A percentile compares a stretch with the other conserved stretches of the same genome.
Conservation (phyloP, 495 filamentous ascomycete species). For the Neurospora cerealis region DNA sequence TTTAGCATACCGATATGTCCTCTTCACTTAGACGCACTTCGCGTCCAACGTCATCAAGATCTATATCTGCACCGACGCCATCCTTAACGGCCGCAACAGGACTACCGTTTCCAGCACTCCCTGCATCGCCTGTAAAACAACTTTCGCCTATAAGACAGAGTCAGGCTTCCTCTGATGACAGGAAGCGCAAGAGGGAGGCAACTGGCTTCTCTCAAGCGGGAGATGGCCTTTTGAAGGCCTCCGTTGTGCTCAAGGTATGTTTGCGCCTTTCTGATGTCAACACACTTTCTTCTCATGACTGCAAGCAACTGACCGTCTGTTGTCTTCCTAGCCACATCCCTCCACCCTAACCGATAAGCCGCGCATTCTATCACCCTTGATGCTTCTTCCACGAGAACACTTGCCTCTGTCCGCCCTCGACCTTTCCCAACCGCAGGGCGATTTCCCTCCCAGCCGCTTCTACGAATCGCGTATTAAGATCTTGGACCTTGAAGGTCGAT, state of each 20-base stretch:
- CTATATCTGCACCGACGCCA: constrained; percentile 20
- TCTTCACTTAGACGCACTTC: constrained; percentile 15
- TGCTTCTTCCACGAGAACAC: constrained; percentile 49
- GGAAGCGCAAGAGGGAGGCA: constrained; percentile 21
- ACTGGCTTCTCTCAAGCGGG: constrained; percentile 16
- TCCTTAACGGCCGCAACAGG: constrained; percentile 18
- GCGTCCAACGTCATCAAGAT: constrained; percentile 21
- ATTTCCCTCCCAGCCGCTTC: constrained; percentile 40
- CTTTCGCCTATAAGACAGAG: background rate
- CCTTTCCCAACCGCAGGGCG: constrained; percentile 38
- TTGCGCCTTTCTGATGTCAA: background rate
- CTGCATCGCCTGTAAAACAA: constrained; percentile 1
- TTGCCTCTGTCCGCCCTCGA: constrained; percentile 54
- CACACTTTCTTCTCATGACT: background rate
- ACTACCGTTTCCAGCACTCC: background rate
- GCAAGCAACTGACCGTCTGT: constrained; percentile 8
- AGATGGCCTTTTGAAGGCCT: constrained; percentile 38
- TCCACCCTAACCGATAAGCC: constrained; percentile 47
- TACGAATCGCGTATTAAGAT: constrained; percentile 53
- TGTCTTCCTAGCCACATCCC: constrained; percentile 42
- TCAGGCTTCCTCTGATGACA: background rate
- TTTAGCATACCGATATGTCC: constrained; percentile 25
- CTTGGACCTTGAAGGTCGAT: constrained; percentile 48
- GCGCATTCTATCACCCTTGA: constrained; percentile 48
- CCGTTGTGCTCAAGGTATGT: constrained; percentile 38